A percentile compares a stretch with the other conserved stretches of the same genome.
These are phyloP conservation scores for Prunella vulgaris DNA, from an alignment of 257 asterid species.

Conservation along the genomic window DNA sequence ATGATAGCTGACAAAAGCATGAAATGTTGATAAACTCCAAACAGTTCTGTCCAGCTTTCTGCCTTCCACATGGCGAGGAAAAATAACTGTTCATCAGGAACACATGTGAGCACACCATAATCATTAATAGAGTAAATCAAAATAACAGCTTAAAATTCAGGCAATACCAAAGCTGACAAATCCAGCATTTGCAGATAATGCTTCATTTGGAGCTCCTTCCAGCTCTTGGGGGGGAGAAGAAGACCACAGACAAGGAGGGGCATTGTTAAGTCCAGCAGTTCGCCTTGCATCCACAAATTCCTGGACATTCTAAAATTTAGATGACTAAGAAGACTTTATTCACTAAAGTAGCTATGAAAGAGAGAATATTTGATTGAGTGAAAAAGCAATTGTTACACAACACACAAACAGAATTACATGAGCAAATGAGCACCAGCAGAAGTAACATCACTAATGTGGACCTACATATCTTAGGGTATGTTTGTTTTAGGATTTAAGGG, in stretches of 20 bases:
- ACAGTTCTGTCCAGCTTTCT: constrained; percentile 92
- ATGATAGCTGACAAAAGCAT: constrained; percentile 93
- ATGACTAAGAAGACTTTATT: not conserved
- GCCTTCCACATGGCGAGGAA: constrained; percentile 91
- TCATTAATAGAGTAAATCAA: constrained; percentile 11
- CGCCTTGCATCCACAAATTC: constrained; percentile 96
- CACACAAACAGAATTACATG: not conserved
- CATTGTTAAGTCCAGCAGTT: constrained; percentile 76
- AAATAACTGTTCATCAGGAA: constrained; percentile 52
- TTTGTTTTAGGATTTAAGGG: too few relatives aligned
- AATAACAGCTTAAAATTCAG: constrained; percentile 12
- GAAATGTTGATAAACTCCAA: constrained; percentile 92
- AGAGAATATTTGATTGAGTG: not conserved
- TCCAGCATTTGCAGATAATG: constrained; percentile 86
- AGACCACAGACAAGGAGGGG: constrained; percentile 96
- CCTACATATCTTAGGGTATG: not conserved
- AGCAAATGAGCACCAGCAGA: not conserved
- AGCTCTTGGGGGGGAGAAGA: constrained; percentile 80
- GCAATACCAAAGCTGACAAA: constrained; percentile 85
- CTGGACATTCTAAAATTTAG: constrained; percentile 33
- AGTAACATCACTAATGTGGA: constrained; percentile 3
- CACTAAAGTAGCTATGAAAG: not conserved
- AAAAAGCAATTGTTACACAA: not conserved
- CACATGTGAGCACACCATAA: constrained; percentile 15
- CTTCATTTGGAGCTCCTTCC: constrained; percentile 58